phyloP scores from a whole-genome alignment of 805 yeast genomes.

The Barnettozyma californica region DNA sequence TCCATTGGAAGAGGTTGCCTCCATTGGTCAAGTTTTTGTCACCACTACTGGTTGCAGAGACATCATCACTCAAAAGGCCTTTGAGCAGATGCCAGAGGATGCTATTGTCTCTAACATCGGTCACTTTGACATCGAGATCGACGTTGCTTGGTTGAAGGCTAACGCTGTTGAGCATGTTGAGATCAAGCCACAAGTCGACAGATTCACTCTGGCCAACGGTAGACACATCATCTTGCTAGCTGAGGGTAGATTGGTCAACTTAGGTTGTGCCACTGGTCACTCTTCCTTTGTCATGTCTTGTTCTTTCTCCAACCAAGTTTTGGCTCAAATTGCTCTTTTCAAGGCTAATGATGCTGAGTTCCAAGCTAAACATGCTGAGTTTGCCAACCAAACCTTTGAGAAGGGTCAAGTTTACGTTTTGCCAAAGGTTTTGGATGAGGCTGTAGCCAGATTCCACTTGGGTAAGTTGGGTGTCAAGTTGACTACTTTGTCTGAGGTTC shows the following conservation, averaged over 20 bases:
- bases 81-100: conserved; percentile 93
- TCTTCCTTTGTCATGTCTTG: conserved; percentile 98
- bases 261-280: conserved; percentile 99
- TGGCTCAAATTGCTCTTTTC: conserved; percentile 97
- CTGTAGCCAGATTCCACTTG: conserved; percentile 96
- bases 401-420: conserved; percentile 85
- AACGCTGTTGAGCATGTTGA: conserved; percentile 90
- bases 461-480: conserved; percentile 89
- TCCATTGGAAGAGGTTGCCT: conserved; percentile 90
- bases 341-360: conserved; percentile 77
- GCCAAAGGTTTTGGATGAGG: conserved; percentile 98
- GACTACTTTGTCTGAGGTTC: conserved; percentile 67
- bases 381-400: conserved; percentile 84
- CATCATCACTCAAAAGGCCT: conserved; percentile 86
- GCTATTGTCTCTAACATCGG: conserved; percentile 99
- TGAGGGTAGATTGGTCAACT: conserved; percentile 98
- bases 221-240: conserved; percentile 94
- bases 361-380: conserved; percentile 80
- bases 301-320: conserved; percentile 98
- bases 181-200: conserved; percentile 99
- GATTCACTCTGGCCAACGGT: conserved; percentile 84
- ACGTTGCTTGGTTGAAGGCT: conserved; percentile 97
- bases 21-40: conserved; percentile 93
- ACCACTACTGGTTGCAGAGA: conserved; percentile 99
- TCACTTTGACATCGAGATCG: conserved; percentile 98